Conservation (phyloP, 1,284 basidiomycete genomes). For the Ganoderma lucidum region DNA sequence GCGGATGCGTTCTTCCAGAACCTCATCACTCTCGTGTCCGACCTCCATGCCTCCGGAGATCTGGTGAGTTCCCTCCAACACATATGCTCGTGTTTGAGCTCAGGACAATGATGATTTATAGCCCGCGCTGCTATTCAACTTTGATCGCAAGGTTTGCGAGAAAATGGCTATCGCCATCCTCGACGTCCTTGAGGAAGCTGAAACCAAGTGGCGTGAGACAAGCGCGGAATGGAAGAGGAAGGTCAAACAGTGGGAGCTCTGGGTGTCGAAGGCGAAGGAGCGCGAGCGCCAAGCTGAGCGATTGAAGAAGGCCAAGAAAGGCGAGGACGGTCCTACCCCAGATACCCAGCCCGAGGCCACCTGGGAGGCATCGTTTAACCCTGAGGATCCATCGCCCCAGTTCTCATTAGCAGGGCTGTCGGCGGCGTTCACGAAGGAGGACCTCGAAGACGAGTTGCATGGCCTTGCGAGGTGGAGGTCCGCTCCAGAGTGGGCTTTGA, state of each 20-base stretch:
- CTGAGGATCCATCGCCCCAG: conserved; percentile 59
- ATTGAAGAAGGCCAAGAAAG: conserved; percentile 50
- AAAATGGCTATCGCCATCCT: conserved; percentile 53
- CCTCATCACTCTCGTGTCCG: conserved; percentile 60
- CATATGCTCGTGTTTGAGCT: too few relatives aligned
- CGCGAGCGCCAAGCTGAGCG: conserved; percentile 51
- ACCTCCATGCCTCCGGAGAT: conserved; percentile 57
- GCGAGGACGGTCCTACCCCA: conserved; percentile 38
- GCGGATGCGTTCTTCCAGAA: conserved; percentile 46
- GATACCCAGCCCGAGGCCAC: conserved; percentile 35
- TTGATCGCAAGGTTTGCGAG: conserved; percentile 68
- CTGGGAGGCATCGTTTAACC: conserved; percentile 67
- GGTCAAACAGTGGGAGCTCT: conserved; percentile 58
- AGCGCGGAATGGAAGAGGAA: conserved; percentile 61
- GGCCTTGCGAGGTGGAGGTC: conserved; percentile 48
- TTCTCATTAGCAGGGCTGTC: conserved; percentile 64
- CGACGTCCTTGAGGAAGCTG: conserved; percentile 48
- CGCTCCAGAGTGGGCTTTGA: conserved; percentile 52
- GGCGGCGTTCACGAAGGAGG: conserved; percentile 52
- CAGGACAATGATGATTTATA: not conserved
- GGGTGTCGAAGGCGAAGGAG: conserved; percentile 54
- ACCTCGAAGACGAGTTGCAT: conserved; percentile 59
- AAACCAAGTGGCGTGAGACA: conserved; percentile 56
- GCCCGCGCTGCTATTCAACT: conserved; percentile 74
- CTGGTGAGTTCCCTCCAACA: conserved; percentile 51